Base-by-base conservation (phyloP, 2,329 filamentous ascomycete species). In the Aspergillus brunneoviolaceus region DNA sequence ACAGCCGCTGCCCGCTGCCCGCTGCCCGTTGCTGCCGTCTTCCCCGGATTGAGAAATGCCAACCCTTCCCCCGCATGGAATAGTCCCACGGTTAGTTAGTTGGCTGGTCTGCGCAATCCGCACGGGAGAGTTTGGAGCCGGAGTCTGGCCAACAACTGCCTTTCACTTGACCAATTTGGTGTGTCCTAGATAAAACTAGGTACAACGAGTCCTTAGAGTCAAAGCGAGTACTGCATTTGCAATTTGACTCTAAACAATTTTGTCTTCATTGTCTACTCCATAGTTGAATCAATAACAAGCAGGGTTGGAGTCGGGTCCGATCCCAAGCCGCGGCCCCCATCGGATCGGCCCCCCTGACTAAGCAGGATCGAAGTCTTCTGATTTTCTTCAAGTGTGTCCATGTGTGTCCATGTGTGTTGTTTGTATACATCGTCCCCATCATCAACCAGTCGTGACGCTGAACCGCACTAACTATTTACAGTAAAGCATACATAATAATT, bases 241-340 rank as follows among this genome's bases (percentile, higher is more conserved):
- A 29, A 3, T 9, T 2, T 29, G 27, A 7, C 9, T 29, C 9
- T 29, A 29, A 9, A 29, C 1, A 9, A 29, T 29, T 29, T 29
- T 2, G 9, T 29, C 9, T 9, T n/a, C 19, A 14, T 21, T 2
- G 7, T 27, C 11, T 4, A 31, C n/a, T 14, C 23, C 21, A 7
- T 11, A 23, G 47, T 51, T 5, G 4, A 35, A 2, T 35, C 11
- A 35, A 5, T 3, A 45, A 55, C 42, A 12, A 23, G 11, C 23
- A n/a, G 14, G 12, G 23, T 19, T 14, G 16, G 49, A 3, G 11
- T 50, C 29, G 49, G 23, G 12, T 23, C 53, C 53, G 42, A 33
- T 57, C 58, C 61, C 63, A 61, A 63, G 59, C 63, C 61, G 61
- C 63, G 61, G 63, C 50, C 61, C 61, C 60, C 58, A n/a, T n/a